These are phyloP conservation scores for Eucalyptus regnans DNA, from an alignment of 345 rosid genomes.

Conservation along the genomic window DNA sequence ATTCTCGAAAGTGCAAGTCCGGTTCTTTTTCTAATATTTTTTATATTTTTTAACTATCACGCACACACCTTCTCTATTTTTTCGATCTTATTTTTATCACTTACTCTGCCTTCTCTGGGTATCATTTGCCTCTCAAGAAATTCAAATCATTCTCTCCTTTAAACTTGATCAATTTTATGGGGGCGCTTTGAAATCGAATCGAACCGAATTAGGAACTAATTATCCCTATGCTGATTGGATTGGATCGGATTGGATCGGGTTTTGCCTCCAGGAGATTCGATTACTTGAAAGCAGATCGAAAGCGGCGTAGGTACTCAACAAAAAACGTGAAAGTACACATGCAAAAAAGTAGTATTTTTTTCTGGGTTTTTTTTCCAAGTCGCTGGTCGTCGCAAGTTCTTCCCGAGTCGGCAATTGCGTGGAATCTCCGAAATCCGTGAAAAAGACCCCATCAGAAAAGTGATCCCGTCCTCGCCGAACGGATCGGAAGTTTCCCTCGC, in stretches of 20 bases:
- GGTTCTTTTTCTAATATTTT: no score
- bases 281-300: no score
- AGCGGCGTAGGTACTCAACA: background rate
- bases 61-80: no score
- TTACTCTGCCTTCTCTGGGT: no score
- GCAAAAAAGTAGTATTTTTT: background rate
- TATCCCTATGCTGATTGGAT: no score
- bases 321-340: background rate
- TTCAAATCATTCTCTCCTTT: no score
- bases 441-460: background rate
- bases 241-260: background rate
- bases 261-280: no score
- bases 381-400: background rate
- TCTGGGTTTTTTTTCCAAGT: background rate
- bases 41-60: no score
- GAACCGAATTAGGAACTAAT: no score
- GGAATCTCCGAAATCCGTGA: background rate
- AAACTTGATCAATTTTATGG: no score
- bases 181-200: rapidly evolving
- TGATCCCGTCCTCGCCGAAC: background rate
- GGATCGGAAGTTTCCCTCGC: background rate
- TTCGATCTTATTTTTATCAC: rapidly evolving
- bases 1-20: no score
- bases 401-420: background rate
- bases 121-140: no score